Evolutionary conservation across 768 basidiomycete species (phyloP).

Genomic region (Tylopilus subfusipes): DNA sequence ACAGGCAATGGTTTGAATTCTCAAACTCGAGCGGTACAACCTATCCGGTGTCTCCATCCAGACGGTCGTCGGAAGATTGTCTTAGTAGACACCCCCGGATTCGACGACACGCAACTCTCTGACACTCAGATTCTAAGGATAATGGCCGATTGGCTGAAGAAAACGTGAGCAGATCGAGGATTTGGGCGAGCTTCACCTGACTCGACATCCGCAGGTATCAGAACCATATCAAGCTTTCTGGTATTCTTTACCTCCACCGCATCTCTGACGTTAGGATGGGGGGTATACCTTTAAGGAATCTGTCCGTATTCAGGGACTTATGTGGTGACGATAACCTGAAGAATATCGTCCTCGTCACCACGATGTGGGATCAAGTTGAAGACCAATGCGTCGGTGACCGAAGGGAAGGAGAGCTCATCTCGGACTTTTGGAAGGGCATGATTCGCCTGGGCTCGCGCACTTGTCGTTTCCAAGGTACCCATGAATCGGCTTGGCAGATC

Average conservation of each 20-base stretch:
- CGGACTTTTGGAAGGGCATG: constrained; percentile 15
- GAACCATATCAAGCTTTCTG: not conserved
- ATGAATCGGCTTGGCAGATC: constrained; percentile 13
- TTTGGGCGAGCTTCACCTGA: not conserved
- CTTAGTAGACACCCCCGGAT: constrained; percentile 19
- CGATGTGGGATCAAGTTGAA: constrained; percentile 17
- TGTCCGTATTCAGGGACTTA: not conserved
- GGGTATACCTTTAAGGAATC: constrained; percentile 9
- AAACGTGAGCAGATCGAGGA: constrained; percentile 7
- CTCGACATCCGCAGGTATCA: not conserved
- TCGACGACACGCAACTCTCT: constrained; percentile 12
- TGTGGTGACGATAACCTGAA: constrained; percentile 10
- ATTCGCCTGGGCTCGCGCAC: constrained; percentile 8
- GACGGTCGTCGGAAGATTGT: constrained; percentile 12
- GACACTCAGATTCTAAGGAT: constrained; percentile 10
- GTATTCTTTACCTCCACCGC: constrained; percentile 3
- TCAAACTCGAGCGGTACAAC: constrained; percentile 3
- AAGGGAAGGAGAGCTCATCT: constrained; percentile 14
- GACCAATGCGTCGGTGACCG: not conserved
- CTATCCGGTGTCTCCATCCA: constrained; percentile 13
- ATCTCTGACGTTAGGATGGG: constrained; percentile 2
- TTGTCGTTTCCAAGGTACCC: constrained; percentile 10
- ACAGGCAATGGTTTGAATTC: constrained; percentile 1
- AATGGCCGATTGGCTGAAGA: constrained; percentile 15
- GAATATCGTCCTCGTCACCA: constrained; percentile 18